These are phyloP conservation scores for Termitomyces sp. DNA, from an alignment of 768 basidiomycete species.

Conservation along the genomic window DNA sequence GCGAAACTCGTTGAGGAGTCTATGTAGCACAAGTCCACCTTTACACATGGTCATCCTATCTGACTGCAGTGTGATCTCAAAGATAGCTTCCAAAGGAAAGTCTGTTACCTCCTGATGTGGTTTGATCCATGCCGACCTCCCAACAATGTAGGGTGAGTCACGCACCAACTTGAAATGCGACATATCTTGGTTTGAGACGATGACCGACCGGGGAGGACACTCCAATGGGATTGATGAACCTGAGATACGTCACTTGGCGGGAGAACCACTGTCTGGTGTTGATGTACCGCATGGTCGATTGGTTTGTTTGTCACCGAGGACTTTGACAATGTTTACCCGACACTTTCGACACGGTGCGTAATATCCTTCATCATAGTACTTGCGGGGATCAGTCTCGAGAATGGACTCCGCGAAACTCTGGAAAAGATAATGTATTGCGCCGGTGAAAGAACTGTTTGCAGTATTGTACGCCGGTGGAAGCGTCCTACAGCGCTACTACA, in stretches of 20 bases:
- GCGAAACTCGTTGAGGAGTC: conserved; percentile 6
- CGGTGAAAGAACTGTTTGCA: too few species aligned
- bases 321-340: neutral
- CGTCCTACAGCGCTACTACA: conserved; percentile 1
- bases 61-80: neutral
- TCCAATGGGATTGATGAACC: too few species aligned
- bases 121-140: neutral
- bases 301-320: conserved; percentile 8
- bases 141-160: neutral
- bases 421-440: neutral
- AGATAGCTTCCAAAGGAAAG: conserved; percentile 5
- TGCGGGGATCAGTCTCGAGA: neutral
- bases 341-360: neutral
- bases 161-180: neutral
- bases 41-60: conserved; percentile 7
- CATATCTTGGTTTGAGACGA: neutral
- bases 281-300: conserved; percentile 7
- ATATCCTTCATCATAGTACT: neutral
- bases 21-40: neutral
- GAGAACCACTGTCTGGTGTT: neutral
- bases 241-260: conserved; percentile 8
- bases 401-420: neutral
- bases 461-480: neutral
- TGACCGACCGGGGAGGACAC: neutral
- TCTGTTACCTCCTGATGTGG: neutral